phyloP scores from a whole-genome alignment of 176 grass and related monocot genomes.

The Musa itinerans region DNA sequence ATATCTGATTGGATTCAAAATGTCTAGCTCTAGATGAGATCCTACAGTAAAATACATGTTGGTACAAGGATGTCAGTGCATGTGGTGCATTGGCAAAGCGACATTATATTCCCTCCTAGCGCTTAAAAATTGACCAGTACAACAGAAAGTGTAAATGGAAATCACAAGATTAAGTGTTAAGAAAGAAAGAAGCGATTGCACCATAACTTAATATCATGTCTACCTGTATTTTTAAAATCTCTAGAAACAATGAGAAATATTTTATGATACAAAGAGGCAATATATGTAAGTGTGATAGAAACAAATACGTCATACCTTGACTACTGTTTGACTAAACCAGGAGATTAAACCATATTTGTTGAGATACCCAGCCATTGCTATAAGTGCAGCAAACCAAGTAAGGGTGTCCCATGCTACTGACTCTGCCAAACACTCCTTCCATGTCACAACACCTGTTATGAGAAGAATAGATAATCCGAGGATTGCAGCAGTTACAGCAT shows the following conservation, averaged over 20 bases:
- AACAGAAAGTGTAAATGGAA: too few relatives aligned
- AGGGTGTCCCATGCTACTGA: conserved; percentile 97
- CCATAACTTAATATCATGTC: too few relatives aligned
- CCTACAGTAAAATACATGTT: too few relatives aligned
- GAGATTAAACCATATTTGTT: conserved; percentile 95
- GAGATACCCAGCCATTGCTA: conserved; percentile 95
- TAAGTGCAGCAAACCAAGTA: conserved; percentile 97
- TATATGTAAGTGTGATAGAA: neutral
- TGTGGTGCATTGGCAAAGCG: too few relatives aligned
- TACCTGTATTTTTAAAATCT: too few relatives aligned
- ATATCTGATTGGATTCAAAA: too few relatives aligned
- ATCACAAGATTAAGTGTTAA: too few relatives aligned
- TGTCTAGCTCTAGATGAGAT: too few relatives aligned
- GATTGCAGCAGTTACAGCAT: conserved; percentile 90
- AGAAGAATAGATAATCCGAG: conserved; percentile 83
- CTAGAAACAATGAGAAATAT: neutral
- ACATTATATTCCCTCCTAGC: too few relatives aligned
- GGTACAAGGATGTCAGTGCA: too few relatives aligned
- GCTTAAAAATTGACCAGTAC: too few relatives aligned
- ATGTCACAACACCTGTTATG: conserved; percentile 85
- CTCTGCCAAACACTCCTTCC: conserved; percentile 96
- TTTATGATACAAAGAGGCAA: neutral
- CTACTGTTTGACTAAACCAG: conserved; percentile 97
- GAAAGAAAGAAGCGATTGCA: too few relatives aligned
- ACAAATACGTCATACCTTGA: conserved; percentile 59